Evolutionary conservation across 177 flowering plant genomes (phyloP).

Genomic region (Telopea speciosissima): DNA sequence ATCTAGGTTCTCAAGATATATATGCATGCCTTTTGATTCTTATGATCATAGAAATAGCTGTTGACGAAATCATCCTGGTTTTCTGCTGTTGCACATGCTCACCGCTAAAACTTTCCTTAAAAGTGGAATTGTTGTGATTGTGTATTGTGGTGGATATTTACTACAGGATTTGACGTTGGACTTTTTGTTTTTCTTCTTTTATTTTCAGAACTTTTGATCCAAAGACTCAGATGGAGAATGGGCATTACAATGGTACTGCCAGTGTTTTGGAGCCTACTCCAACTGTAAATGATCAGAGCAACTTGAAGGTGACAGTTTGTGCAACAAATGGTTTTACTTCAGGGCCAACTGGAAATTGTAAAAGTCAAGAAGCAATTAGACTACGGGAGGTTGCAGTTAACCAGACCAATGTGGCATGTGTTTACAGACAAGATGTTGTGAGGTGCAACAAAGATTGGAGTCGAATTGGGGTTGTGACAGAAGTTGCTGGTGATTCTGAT

Average conservation of each 20-base stretch:
- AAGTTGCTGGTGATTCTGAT: slow-evolving; percentile 87
- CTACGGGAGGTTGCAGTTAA: slow-evolving; percentile 20
- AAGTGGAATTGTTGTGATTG: not conserved
- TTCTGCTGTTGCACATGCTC: not conserved
- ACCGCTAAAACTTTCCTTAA: not conserved
- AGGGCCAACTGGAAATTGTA: slow-evolving; percentile 16
- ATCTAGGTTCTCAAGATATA: not conserved
- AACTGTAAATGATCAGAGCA: slow-evolving; percentile 6
- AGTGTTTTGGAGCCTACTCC: slow-evolving; percentile 14
- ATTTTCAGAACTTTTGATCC: not conserved
- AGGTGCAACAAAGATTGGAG: slow-evolving; percentile 34
- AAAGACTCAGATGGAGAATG: slow-evolving; percentile 36
- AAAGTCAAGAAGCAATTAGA: slow-evolving; percentile 19
- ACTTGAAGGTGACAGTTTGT: slow-evolving; percentile 13
- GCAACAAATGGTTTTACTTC: slow-evolving; percentile 6
- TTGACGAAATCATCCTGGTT: not conserved
- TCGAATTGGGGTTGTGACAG: slow-evolving; percentile 71
- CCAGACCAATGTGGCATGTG: slow-evolving; percentile 20
- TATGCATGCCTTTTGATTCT: not conserved
- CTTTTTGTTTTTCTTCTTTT: not conserved
- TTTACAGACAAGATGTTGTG: slow-evolving; percentile 85
- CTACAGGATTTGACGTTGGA: not conserved
- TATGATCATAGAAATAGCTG: not conserved
- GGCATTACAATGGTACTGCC: slow-evolving; percentile 19
- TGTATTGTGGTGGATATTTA: not conserved